Percentiles rank a stretch among this genome's conserved stretches.
Conservation (phyloP, 176 grass and related monocot species). For the barley (Hordeum vulgare) region MorexV3_pseudomolecules_assembly NC_058520.1:508173878-508174377, state of each 20-base stretch:
- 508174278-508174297: constrained; percentile 75
- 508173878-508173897: constrained; percentile 95
- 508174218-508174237: constrained; percentile 82
- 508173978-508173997: constrained; percentile 83
- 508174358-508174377: not conserved
- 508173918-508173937: constrained; percentile 96
- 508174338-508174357: not conserved
- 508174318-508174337: not conserved
- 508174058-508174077: not conserved
- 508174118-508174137: not conserved
- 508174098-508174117: not conserved
- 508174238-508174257: constrained; percentile 70
- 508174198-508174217: constrained; percentile 85
- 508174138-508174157: not conserved
- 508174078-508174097: not conserved
- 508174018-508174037: constrained; percentile 35
- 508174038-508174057: not conserved
- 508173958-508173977: constrained; percentile 82
- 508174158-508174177: constrained; percentile 87
- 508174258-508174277: constrained; percentile 56
- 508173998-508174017: constrained; percentile 84
- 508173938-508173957: constrained; percentile 90
- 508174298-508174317: constrained; percentile 49
- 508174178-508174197: constrained; percentile 74
- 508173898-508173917: constrained; percentile 93